Evolutionary conservation across 2,329 filamentous ascomycete genomes (phyloP).

Genomic region (Neonectria punicea): DNA sequence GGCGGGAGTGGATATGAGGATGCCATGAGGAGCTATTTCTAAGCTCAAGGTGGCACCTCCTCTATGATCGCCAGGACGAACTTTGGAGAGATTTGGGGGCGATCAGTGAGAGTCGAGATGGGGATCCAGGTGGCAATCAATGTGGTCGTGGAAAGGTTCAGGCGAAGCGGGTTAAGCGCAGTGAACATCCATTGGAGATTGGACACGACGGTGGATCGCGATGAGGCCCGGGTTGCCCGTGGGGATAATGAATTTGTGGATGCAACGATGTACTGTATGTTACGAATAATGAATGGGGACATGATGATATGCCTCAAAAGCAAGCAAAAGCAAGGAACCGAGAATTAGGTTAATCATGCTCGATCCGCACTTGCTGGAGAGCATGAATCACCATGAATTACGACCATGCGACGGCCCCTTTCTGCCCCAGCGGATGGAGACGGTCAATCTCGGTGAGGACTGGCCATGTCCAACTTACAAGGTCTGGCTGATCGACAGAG

Average conservation of each 20-base stretch:
- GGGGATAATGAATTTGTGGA: conserved; percentile 7
- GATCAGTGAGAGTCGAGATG: background rate
- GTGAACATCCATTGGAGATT: background rate
- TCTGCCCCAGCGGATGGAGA: conserved; percentile 10
- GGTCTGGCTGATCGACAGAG: background rate
- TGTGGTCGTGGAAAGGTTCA: background rate
- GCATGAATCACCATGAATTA: conserved; percentile 9
- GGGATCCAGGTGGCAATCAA: background rate
- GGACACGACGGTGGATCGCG: background rate
- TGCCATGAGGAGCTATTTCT: conserved; percentile 84
- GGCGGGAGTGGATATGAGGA: conserved; percentile 84
- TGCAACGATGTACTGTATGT: conserved; percentile 1
- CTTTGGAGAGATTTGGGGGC: background rate
- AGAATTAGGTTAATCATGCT: background rate
- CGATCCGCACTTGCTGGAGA: background rate
- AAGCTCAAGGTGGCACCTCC: conserved; percentile 18
- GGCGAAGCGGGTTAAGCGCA: conserved; percentile 5
- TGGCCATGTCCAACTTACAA: background rate
- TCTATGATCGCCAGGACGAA: background rate
- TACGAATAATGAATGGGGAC: background rate
- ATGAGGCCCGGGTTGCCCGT: background rate
- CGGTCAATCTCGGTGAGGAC: conserved; percentile 15
- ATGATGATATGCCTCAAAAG: background rate
- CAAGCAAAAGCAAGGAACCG: background rate
- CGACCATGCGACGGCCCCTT: conserved; percentile 6